phyloP scores from a whole-genome alignment of 2,329 filamentous ascomycete genomes.

The Claviceps cyperi region DNA sequence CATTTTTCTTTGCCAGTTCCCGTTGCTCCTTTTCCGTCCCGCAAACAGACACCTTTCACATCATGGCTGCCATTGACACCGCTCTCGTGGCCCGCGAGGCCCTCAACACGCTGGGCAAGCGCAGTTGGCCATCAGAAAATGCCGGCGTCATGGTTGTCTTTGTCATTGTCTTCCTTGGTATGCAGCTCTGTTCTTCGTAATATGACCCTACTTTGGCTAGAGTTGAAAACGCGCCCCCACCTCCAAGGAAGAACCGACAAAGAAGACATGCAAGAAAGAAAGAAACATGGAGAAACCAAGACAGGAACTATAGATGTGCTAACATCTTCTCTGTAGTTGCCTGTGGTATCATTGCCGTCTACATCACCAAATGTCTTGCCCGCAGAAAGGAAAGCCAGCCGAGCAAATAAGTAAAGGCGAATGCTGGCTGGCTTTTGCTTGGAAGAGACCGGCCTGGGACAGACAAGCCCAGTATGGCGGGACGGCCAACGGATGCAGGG shows the following conservation, averaged over 20 bases:
- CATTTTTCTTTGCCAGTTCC: neutral
- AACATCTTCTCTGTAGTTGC: constrained; percentile 16
- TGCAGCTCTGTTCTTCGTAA: constrained; percentile 3
- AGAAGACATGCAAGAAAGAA: neutral
- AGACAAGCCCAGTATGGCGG: neutral
- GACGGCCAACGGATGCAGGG: neutral
- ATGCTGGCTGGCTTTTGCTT: neutral
- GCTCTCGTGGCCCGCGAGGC: constrained; percentile 20
- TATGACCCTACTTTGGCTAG: too few relatives aligned
- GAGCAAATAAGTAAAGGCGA: constrained; percentile 12
- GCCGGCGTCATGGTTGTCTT: constrained; percentile 29
- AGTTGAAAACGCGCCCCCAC: too few relatives aligned
- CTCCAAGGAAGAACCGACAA: too few relatives aligned
- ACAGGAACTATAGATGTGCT: neutral
- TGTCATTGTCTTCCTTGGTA: constrained; percentile 27
- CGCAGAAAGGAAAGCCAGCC: constrained; percentile 13
- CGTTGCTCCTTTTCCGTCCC: neutral
- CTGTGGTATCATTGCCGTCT: constrained; percentile 17
- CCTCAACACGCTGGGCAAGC: constrained; percentile 21
- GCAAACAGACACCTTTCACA: neutral
- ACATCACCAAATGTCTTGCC: constrained; percentile 17
- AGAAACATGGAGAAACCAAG: too few relatives aligned
- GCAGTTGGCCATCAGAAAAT: constrained; percentile 26
- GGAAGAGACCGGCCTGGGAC: neutral
- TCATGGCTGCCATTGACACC: constrained; percentile 28